Evolutionary conservation across 2,329 filamentous ascomycete species (phyloP).

Genomic region (Grosmannia serpens): DNA sequence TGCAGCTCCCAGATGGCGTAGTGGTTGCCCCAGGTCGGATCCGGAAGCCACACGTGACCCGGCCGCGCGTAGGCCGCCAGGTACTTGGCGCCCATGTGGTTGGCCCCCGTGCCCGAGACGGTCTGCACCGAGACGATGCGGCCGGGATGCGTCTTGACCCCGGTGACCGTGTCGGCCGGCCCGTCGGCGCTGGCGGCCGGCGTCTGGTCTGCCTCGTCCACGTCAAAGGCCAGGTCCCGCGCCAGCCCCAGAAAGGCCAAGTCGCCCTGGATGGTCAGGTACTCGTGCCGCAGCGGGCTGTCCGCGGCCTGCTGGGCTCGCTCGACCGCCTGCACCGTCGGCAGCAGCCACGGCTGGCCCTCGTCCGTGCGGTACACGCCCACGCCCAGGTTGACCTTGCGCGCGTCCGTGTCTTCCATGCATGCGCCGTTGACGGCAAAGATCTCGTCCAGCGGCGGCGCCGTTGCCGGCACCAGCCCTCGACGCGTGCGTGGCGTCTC

Average conservation of each 20-base stretch:
- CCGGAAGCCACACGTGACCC: conserved; percentile 76
- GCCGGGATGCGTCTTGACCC: conserved; percentile 6
- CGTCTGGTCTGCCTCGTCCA: conserved; percentile 53
- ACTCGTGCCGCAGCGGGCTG: conserved; percentile 55
- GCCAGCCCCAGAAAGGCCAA: conserved; percentile 76
- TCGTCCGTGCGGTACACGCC: conserved; percentile 91
- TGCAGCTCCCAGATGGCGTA: conserved; percentile 96
- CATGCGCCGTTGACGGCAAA: conserved; percentile 86
- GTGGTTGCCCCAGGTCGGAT: conserved; percentile 97
- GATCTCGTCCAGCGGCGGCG: conserved; percentile 11
- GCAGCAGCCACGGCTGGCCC: conserved; percentile 92
- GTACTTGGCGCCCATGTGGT: conserved; percentile 88
- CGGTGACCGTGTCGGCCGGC: background rate
- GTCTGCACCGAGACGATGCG: conserved; percentile 75
- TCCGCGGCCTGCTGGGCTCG: conserved; percentile 2
- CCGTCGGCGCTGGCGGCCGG: conserved; percentile 44
- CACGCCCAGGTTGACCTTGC: conserved; percentile 86
- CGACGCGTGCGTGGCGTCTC: background rate
- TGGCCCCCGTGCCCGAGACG: conserved; percentile 91
- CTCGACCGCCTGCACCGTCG: conserved; percentile 58
- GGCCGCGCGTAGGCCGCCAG: conserved; percentile 77
- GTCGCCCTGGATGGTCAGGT: conserved; percentile 87
- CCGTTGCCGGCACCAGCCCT: background rate
- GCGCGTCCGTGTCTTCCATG: conserved; percentile 58
- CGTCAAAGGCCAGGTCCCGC: conserved; percentile 76